phyloP scores from a whole-genome alignment of 2,329 filamentous ascomycete genomes.

The Colletotrichum tanaceti region DNA sequence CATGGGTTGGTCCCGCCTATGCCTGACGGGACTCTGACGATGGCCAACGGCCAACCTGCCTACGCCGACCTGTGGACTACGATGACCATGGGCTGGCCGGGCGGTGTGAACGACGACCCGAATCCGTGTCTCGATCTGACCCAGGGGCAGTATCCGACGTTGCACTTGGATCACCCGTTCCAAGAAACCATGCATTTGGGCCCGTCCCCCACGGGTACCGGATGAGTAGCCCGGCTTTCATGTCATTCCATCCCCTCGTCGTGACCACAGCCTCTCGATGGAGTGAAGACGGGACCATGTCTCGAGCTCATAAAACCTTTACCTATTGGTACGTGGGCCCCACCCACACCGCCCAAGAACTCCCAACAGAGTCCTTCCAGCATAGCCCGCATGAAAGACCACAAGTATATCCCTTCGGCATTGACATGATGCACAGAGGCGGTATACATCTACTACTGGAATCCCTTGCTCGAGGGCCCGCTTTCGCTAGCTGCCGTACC shows the following conservation, averaged over 20 bases:
- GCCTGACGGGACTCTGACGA: conserved; percentile 24
- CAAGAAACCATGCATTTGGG: conserved; percentile 10
- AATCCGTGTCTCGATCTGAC: conserved; percentile 1
- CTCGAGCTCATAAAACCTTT: no score
- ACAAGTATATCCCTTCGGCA: no score
- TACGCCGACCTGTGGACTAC: conserved; percentile 62
- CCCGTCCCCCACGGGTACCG: conserved; percentile 5
- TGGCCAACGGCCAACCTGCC: conserved; percentile 42
- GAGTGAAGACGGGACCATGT: neutral
- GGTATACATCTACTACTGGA: no score
- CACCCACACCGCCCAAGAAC: no score
- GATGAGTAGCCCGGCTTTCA: neutral
- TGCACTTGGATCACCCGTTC: conserved; percentile 21
- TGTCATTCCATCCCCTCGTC: neutral
- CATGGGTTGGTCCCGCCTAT: conserved; percentile 15
- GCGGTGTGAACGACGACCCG: conserved; percentile 16
- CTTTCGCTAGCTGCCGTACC: no score
- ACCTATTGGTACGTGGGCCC: no score
- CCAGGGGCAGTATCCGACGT: neutral
- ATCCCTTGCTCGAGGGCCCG: no score
- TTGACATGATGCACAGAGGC: no score
- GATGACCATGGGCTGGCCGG: conserved; percentile 60
- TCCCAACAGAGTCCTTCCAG: no score
- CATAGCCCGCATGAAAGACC: no score
- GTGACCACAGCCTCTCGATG: neutral